Conservation (phyloP, 108 stramenopile genomes). For the Cyclotella kingstonii region DNA sequence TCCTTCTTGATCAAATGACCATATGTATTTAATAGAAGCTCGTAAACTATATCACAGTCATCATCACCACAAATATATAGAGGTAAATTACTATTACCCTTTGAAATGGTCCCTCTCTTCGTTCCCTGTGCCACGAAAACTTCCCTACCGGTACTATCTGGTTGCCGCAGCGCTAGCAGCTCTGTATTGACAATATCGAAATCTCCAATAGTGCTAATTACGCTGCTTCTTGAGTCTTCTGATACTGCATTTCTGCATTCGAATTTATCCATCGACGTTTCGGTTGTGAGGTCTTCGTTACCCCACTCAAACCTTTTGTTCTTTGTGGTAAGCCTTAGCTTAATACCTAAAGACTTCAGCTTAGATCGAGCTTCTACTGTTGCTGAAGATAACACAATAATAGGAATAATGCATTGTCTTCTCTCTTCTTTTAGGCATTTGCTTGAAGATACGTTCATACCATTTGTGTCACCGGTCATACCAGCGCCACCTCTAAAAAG, state of each 20-base stretch:
- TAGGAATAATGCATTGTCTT: slow-evolving; percentile 22
- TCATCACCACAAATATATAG: slow-evolving; percentile 53
- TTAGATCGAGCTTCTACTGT: slow-evolving; percentile 31
- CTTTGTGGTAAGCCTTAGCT: slow-evolving; percentile 8
- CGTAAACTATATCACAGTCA: slow-evolving; percentile 57
- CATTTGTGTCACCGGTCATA: neutral
- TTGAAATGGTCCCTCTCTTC: neutral
- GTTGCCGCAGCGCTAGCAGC: slow-evolving; percentile 58
- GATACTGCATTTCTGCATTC: slow-evolving; percentile 1
- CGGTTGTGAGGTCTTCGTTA: too few species aligned
- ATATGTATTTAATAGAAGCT: slow-evolving; percentile 55
- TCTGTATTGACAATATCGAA: slow-evolving; percentile 42
- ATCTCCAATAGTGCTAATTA: slow-evolving; percentile 6
- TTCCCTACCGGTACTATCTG: slow-evolving; percentile 31
- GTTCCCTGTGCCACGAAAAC: slow-evolving; percentile 33
- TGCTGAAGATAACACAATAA: slow-evolving; percentile 49
- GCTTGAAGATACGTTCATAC: too few species aligned
- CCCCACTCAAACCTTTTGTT: neutral
- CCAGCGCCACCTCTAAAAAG: slow-evolving; percentile 31
- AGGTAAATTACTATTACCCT: slow-evolving; percentile 15
- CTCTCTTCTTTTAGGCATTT: too few species aligned
- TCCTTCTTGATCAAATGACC: slow-evolving; percentile 37
- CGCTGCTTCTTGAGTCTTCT: neutral
- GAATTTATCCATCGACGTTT: neutral
- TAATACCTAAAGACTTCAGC: slow-evolving; percentile 37